phyloP scores from a whole-genome alignment of 768 basidiomycete species.

The Leucocoprinus birnbaumii region DNA sequence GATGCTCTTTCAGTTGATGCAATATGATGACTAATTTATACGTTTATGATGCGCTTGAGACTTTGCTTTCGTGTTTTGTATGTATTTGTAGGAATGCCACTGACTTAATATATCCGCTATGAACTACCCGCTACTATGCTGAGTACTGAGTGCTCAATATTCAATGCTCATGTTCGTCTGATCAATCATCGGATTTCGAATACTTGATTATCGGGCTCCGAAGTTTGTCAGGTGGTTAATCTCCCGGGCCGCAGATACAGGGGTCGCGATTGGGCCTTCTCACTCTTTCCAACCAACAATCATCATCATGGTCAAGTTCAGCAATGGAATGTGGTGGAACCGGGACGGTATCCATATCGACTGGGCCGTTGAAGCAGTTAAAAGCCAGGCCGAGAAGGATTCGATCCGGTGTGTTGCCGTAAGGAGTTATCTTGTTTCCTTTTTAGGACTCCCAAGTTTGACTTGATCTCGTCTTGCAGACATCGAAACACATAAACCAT shows the following conservation, averaged over 20 bases:
- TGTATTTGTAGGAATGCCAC: background rate
- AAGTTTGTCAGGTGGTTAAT: background rate
- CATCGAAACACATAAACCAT: constrained; percentile 26
- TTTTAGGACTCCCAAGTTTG: background rate
- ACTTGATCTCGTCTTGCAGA: constrained; percentile 13
- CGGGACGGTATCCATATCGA: constrained; percentile 23
- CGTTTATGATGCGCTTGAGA: background rate
- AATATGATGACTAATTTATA: constrained; percentile 52
- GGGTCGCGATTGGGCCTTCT: no score
- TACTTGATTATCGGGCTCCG: background rate
- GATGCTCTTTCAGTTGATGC: constrained; percentile 43
- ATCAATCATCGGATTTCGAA: background rate
- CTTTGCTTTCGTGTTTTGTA: background rate
- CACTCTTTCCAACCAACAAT: background rate
- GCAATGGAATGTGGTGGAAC: constrained; percentile 29
- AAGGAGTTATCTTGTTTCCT: constrained; percentile 9
- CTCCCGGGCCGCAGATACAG: background rate
- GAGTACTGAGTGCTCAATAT: no score
- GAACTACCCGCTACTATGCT: no score
- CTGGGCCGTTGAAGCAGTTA: constrained; percentile 28
- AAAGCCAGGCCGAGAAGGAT: constrained; percentile 17
- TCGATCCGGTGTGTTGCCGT: constrained; percentile 27
- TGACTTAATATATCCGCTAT: no score
- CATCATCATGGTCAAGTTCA: constrained; percentile 27
- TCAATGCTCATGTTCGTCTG: no score